phyloP scores from a whole-genome alignment of 768 basidiomycete genomes.

The Amanita rubescens region DNA sequence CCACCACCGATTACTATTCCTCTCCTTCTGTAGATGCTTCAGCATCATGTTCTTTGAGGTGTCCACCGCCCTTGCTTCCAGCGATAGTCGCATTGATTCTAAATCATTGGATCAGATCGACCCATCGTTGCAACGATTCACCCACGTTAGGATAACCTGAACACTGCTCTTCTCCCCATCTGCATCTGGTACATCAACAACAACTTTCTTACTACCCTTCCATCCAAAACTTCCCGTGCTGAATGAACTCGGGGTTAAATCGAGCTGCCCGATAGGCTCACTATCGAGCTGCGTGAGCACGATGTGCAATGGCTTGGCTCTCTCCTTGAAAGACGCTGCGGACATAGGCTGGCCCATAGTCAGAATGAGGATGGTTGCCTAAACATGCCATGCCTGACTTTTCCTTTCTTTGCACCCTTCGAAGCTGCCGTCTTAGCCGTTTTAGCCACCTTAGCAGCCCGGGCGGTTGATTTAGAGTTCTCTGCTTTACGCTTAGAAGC shows the following conservation, averaged over 20 bases:
- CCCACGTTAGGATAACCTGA: conserved; percentile 68
- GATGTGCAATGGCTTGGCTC: conserved; percentile 59
- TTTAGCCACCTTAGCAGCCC: conserved; percentile 46
- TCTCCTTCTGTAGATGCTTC: neutral
- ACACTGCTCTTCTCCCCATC: conserved; percentile 55
- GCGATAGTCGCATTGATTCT: conserved; percentile 75
- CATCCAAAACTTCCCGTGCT: conserved; percentile 77
- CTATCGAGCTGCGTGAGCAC: conserved; percentile 31
- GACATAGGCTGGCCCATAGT: conserved; percentile 30
- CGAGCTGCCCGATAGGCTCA: conserved; percentile 40
- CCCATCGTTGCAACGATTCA: conserved; percentile 10
- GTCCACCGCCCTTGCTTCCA: conserved; percentile 54
- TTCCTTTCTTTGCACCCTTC: conserved; percentile 34
- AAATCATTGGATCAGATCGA: neutral
- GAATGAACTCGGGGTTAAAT: conserved; percentile 54
- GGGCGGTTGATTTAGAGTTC: conserved; percentile 28
- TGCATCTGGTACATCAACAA: conserved; percentile 50
- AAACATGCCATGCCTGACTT: conserved; percentile 28
- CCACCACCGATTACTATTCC: neutral
- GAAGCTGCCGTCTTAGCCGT: conserved; percentile 37
- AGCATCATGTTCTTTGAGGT: conserved; percentile 20
- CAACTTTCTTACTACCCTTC: conserved; percentile 68
- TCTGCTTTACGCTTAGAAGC: conserved; percentile 36
- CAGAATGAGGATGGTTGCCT: conserved; percentile 4
- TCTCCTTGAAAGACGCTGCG: conserved; percentile 48